A percentile compares a stretch with the other conserved stretches of the same genome.
Conservation (phyloP, 2,329 filamentous ascomycete genomes). For the Anthostomella pinea region DNA sequence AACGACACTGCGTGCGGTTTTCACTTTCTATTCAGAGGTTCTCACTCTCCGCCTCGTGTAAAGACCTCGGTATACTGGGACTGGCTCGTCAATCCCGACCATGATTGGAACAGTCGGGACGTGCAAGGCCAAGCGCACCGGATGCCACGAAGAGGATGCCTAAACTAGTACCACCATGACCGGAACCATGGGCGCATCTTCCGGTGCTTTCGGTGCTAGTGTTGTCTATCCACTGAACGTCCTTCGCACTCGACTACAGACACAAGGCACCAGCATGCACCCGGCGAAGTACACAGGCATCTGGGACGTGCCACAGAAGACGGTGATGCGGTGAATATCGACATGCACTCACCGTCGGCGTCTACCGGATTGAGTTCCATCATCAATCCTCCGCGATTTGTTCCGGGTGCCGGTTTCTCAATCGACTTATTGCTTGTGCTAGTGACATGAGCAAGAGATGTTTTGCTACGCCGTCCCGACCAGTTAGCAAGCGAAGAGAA, state of each 20-base stretch:
- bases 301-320: conserved; percentile 81
- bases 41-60: too few relatives aligned
- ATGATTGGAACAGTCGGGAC: too few relatives aligned
- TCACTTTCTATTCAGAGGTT: too few relatives aligned
- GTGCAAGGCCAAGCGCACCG: conserved; percentile 65
- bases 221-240: conserved; percentile 95
- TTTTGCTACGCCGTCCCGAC: conserved; percentile 42
- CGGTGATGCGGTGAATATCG: too few relatives aligned
- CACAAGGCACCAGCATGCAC: conserved; percentile 90
- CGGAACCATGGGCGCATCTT: conserved; percentile 84
- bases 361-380: too few relatives aligned
- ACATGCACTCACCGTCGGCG: too few relatives aligned
- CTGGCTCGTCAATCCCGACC: too few relatives aligned
- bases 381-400: too few relatives aligned
- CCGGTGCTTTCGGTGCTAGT: conserved; percentile 88
- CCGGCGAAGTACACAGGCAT: conserved; percentile 88
- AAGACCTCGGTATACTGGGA: too few relatives aligned
- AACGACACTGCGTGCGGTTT: too few relatives aligned
- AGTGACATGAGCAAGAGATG: conserved; percentile 40
- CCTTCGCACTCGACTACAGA: conserved; percentile 85
- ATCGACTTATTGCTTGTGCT: conserved; percentile 51
- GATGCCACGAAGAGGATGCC: conserved; percentile 80
- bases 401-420: too few relatives aligned
- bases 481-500: conserved; percentile 41
- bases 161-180: conserved; percentile 78